Conservation (phyloP, 192 early-diverging fungal genomes). For the Kappamyces sp. region DNA sequence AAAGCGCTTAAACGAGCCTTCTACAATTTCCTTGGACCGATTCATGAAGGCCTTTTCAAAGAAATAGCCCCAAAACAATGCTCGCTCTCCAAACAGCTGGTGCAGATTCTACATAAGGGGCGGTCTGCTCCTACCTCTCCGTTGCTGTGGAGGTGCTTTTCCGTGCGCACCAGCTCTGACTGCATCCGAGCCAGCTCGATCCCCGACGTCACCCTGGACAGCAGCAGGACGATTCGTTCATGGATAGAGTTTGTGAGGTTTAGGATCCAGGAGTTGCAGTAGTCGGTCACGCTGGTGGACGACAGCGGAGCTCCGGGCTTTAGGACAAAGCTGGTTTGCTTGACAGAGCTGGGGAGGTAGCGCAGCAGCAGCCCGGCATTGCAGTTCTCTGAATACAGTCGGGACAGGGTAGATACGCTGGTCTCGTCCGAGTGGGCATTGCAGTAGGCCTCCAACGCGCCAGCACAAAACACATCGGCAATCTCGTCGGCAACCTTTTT, state of each 20-base stretch:
- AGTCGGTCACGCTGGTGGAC: not conserved
- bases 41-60: conserved; percentile 8
- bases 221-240: not conserved
- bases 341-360: conserved; percentile 4
- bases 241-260: not conserved
- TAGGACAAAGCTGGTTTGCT: not conserved
- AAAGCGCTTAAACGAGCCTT: conserved; percentile 1
- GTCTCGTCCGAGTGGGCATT: not conserved
- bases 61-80: conserved; percentile 1
- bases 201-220: not conserved
- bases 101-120: not conserved
- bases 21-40: not conserved
- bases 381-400: conserved; percentile 10
- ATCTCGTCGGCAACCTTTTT: not conserved
- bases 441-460: not conserved
- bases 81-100: not conserved
- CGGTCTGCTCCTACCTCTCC: not conserved
- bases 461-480: not conserved
- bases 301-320: not conserved
- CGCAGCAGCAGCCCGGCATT: conserved; percentile 7
- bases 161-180: not conserved
- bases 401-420: not conserved
- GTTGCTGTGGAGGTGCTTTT: not conserved
- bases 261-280: not conserved
- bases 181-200: conserved; percentile 3